Evolutionary conservation across 345 rosid genomes (phyloP).

Genomic region (Ceriops decandra): DNA sequence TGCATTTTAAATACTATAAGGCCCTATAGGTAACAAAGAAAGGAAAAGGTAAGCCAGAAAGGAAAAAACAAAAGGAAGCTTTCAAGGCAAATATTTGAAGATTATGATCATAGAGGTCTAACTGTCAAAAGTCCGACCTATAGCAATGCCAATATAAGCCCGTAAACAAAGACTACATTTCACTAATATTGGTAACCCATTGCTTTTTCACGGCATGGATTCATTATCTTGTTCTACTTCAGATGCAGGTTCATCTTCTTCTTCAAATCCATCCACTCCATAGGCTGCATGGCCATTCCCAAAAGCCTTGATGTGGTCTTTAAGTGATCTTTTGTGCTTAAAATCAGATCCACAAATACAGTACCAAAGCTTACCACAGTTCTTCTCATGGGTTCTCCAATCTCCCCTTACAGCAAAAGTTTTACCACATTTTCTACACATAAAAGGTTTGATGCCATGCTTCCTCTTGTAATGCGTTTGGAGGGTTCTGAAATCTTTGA

Average conservation of each 20-base stretch:
- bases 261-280: slow-evolving; percentile 48
- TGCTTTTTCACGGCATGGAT: slow-evolving; percentile 15
- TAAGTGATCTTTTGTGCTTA: slow-evolving; percentile 62
- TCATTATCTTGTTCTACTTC: slow-evolving; percentile 51
- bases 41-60: slow-evolving; percentile 13
- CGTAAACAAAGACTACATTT: neutral
- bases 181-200: neutral
- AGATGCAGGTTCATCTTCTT: slow-evolving; percentile 56
- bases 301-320: slow-evolving; percentile 55
- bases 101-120: slow-evolving; percentile 27
- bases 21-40: neutral
- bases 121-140: slow-evolving; percentile 21
- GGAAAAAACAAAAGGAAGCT: slow-evolving; percentile 8
- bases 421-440: slow-evolving; percentile 73
- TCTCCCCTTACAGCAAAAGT: slow-evolving; percentile 66
- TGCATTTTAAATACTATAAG: slow-evolving; percentile 19
- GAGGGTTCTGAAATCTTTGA: slow-evolving; percentile 65
- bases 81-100: slow-evolving; percentile 26
- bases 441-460: slow-evolving; percentile 68
- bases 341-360: slow-evolving; percentile 61
- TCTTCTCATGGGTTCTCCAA: slow-evolving; percentile 77
- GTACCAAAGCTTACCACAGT: slow-evolving; percentile 65
- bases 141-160: slow-evolving; percentile 13
- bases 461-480: slow-evolving; percentile 75
- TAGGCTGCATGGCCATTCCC: slow-evolving; percentile 52